Evolutionary conservation across 2,329 filamentous ascomycete genomes (phyloP), one percentile per base, ranked within the genome.

Genomic region (Hansfordia pulvinata): DNA sequence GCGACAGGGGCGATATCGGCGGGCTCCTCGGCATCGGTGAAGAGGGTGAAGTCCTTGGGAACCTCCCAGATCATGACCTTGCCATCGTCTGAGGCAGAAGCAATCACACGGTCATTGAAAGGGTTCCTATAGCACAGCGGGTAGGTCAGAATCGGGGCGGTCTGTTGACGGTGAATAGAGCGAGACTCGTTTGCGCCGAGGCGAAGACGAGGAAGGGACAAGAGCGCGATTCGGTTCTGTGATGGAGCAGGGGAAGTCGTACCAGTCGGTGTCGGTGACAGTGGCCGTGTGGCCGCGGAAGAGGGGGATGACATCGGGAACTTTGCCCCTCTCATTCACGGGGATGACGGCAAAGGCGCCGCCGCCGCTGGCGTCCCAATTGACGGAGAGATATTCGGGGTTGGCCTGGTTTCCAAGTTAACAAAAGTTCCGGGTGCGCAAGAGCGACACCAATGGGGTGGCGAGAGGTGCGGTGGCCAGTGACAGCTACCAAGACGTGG

Each of bases 11-110:
- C 59, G 36, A 98, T 76, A 51, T 94, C 80, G 45, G 73, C 56
- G 24, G 85, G 72, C 46, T 93, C 82, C 36, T 94, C 86, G 25
- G 75, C 73, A 46, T 96, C 86, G 20, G 75, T 80, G 49, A 85
- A 70, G 33, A 96, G 64, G 3, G 79, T 78, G 52, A 96, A 96
- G 53, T 70, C 70, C 41, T 92, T 64, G 8, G 90, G 90, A 20
- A 98, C 88, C 59, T 86, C 71, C 88, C 90, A 98, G 46, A 98
- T 68, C 50, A 93, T 93, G 43, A 96, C 78, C 67, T 93, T 96
- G 52, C 80, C 88, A 56, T 98, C 90, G 49, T 98, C 90, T 27
- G 88, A 93, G 32, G 80, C 86, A 25, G 90, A 98, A 11, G 88
- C 84, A 47, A 98, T 76, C 43, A 98, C 58, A 34, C 72, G 76